Evolutionary conservation across 192 early-diverging fungal species (phyloP).

Genomic region (Gonapodya sp.): DNA sequence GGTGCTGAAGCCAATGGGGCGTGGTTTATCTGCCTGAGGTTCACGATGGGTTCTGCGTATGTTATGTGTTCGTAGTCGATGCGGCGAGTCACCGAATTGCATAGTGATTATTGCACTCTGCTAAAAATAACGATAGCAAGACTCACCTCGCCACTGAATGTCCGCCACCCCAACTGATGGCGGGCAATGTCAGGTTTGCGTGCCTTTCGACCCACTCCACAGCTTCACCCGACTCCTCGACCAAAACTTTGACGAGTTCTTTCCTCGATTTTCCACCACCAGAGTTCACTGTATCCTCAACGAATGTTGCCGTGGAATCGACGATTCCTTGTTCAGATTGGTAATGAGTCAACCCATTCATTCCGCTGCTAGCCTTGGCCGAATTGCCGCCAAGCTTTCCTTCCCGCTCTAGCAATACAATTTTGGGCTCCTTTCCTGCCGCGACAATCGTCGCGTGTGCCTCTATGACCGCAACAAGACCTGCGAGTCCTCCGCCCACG

Average conservation of each 20-base stretch:
- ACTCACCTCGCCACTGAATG: slow-evolving; percentile 11
- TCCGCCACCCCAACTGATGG: slow-evolving; percentile 9
- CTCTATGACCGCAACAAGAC: slow-evolving; percentile 7
- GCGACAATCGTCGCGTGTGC: slow-evolving; percentile 4
- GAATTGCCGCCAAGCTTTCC: slow-evolving; percentile 16
- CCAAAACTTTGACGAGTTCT: slow-evolving; percentile 9
- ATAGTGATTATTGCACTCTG: slow-evolving; percentile 3
- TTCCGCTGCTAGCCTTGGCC: slow-evolving; percentile 13
- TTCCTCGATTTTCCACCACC: slow-evolving; percentile 1
- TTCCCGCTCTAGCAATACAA: slow-evolving; percentile 12
- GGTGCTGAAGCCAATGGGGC: neutral
- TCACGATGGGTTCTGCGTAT: neutral
- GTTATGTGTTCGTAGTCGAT: neutral
- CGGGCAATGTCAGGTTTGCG: neutral
- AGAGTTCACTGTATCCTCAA: slow-evolving; percentile 8
- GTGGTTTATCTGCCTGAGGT: neutral
- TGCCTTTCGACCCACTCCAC: slow-evolving; percentile 10
- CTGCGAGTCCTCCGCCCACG: slow-evolving; percentile 12
- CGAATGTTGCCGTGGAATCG: slow-evolving; percentile 10
- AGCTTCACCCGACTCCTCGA: slow-evolving; percentile 12
- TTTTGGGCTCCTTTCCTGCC: neutral
- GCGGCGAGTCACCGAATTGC: neutral
- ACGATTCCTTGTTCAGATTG: slow-evolving; percentile 9
- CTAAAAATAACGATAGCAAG: neutral
- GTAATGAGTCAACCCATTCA: slow-evolving; percentile 5